Conservation (phyloP, 345 rosid species). For the Viola odorata region DNA sequence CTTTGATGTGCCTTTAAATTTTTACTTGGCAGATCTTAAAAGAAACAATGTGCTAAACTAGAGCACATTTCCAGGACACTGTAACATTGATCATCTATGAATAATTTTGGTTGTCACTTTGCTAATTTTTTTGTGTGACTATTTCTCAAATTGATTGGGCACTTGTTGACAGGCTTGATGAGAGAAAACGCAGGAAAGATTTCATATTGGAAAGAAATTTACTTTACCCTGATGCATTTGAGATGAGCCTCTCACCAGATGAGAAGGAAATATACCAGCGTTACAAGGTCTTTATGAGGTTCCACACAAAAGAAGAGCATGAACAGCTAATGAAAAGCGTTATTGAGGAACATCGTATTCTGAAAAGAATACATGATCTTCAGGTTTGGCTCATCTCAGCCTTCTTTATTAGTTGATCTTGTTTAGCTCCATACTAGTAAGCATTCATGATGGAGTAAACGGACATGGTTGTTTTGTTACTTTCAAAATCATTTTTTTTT, state of each 20-base stretch:
- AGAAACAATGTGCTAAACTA: not conserved
- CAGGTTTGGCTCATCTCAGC: slow-evolving; percentile 46
- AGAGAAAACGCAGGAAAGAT: slow-evolving; percentile 91
- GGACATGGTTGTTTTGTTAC: not conserved
- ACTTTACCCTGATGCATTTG: slow-evolving; percentile 62
- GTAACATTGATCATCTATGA: not conserved
- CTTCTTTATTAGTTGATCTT: too few relatives aligned
- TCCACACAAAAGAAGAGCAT: slow-evolving; percentile 85
- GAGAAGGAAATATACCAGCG: slow-evolving; percentile 62
- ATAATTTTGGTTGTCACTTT: not conserved
- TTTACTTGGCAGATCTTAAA: not conserved
- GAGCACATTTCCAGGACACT: not conserved
- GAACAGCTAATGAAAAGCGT: slow-evolving; percentile 58
- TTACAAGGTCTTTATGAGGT: slow-evolving; percentile 75
- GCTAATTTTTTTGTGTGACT: not conserved
- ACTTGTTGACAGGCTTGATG: slow-evolving; percentile 70
- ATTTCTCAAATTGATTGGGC: not conserved
- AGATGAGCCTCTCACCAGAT: slow-evolving; percentile 59
- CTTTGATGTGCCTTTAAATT: too few relatives aligned
- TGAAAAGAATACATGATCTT: slow-evolving; percentile 74
- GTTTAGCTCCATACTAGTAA: not conserved
- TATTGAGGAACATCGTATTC: slow-evolving; percentile 62
- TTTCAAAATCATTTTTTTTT: not conserved
- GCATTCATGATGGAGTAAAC: not conserved
- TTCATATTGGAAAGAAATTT: slow-evolving; percentile 83